phyloP scores from a whole-genome alignment of 164 flowering plant genomes.

The Liriodendron chinense region DNA sequence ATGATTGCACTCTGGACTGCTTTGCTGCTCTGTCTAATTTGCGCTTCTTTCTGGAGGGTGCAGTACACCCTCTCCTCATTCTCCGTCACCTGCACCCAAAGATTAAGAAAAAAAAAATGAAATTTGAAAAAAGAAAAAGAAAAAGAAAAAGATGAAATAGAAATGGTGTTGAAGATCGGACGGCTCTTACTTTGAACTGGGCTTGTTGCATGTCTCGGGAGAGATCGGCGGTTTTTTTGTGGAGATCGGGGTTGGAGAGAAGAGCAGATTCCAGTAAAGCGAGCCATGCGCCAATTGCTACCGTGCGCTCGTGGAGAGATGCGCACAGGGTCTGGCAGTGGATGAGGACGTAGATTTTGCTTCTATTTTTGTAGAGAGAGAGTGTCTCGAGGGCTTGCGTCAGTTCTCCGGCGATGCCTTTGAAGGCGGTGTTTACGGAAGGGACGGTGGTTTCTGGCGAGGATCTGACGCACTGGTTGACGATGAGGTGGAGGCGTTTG shows the following conservation, averaged over 20 bases:
- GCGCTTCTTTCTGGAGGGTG: slow-evolving; percentile 41
- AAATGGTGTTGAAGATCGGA: background rate
- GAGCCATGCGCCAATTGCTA: slow-evolving; percentile 50
- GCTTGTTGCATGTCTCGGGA: slow-evolving; percentile 50
- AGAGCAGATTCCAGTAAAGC: slow-evolving; percentile 42
- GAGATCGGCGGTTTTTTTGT: slow-evolving; percentile 43
- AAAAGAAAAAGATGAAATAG: background rate
- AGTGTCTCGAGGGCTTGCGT: slow-evolving; percentile 26
- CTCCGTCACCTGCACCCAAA: slow-evolving; percentile 41
- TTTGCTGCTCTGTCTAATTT: slow-evolving; percentile 37
- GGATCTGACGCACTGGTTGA: slow-evolving; percentile 30
- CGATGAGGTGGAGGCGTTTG: slow-evolving; percentile 35
- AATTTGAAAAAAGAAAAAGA: background rate
- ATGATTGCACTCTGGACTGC: slow-evolving; percentile 60
- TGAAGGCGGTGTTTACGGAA: slow-evolving; percentile 37
- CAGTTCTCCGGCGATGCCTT: slow-evolving; percentile 43
- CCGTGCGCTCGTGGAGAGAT: slow-evolving; percentile 32
- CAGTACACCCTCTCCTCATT: slow-evolving; percentile 49
- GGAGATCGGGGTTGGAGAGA: slow-evolving; percentile 30
- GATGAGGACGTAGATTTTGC: slow-evolving; percentile 48
- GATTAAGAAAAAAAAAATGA: too few species aligned
- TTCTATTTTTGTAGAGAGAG: slow-evolving; percentile 28
- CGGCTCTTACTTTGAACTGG: slow-evolving; percentile 34
- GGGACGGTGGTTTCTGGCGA: slow-evolving; percentile 22
- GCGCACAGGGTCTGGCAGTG: slow-evolving; percentile 36